Conservation (phyloP, 768 basidiomycete genomes). For the Amyloporia xantha region DNA sequence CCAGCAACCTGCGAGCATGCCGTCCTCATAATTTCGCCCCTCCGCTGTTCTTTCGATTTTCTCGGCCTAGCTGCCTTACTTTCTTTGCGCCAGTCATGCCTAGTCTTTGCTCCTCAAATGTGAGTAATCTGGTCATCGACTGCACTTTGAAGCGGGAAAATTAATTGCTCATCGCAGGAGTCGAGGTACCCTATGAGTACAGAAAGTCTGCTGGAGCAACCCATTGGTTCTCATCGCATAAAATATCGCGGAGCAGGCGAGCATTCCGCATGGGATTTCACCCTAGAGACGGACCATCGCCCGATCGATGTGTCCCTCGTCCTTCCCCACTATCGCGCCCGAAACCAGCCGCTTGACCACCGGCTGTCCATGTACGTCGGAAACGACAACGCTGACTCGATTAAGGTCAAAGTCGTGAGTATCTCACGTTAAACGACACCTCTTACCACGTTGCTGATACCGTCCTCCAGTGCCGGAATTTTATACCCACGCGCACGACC, state of each 20-base stretch:
- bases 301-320: conserved; percentile 61
- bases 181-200: conserved; percentile 16
- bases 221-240: conserved; percentile 52
- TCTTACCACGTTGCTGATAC: conserved; percentile 25
- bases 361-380: conserved; percentile 65
- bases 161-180: conserved; percentile 9
- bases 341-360: conserved; percentile 63
- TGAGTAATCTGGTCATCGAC: not conserved
- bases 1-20: not conserved
- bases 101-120: conserved; percentile 5
- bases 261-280: conserved; percentile 49
- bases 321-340: conserved; percentile 74
- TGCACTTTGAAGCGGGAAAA: not conserved
- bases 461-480: conserved; percentile 21
- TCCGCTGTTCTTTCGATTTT: not conserved
- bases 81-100: conserved; percentile 1
- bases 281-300: conserved; percentile 43
- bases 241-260: conserved; percentile 53
- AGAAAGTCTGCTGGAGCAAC: conserved; percentile 24
- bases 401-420: conserved; percentile 73
- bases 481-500: conserved; percentile 24
- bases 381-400: conserved; percentile 37
- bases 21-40: not conserved
- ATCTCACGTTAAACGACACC: conserved; percentile 37
- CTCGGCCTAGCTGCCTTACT: not conserved